Base-by-base conservation (phyloP, 352 stramenopile genomes). In the Phytopythium chamaehyphon region DNA sequence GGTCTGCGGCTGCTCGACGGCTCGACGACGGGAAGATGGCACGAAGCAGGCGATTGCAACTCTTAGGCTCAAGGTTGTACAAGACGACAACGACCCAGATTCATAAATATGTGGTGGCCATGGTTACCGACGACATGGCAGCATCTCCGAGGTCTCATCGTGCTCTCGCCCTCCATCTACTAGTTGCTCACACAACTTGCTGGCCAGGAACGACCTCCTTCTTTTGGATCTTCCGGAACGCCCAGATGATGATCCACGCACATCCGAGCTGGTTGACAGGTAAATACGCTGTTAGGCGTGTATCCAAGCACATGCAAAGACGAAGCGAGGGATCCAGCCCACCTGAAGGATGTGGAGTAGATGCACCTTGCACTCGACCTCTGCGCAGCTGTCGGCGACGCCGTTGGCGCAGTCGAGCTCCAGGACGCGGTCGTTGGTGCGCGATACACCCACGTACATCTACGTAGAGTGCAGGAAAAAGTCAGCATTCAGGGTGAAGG, bases 361-460 rank as follows among this genome's bases (percentile, higher is more conserved):
- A 21, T 57, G 68, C 49, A 70, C 51, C 33, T 60, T 59, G n/a
- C 54, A 36, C 11, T 36, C 38, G 37, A 88, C 47, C 16, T 63
- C 48, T 15, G 74, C 66, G 42, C 73, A 88, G 19, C 68, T 33
- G 28, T 33, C 28, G 28, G 28, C 11, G n/a, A 63, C 24, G 24
- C 73, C 76, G 47, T 86, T 85, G 9, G 76, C 73, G 35, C 73
- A 88, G 2, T 67, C 69, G 7, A 88, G 59, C 50, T 83, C 76
- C 22, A 55, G 16, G 7, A 52, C 40, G 15, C 46, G 53, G 3
- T 54, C 47, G 12, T 50, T 55, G 3, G 40, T 42, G 8, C 57
- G 55, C 10, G 35, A 26, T 15, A 68, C 40, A 5, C 53, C 70
- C 8, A 68, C 47, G 55, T 67, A 69, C n/a, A 80, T 64, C 59